Evolutionary conservation across 805 yeast genomes (phyloP), one percentile per base, ranked within the genome.

Genomic region (Myxozyma neotropica): DNA sequence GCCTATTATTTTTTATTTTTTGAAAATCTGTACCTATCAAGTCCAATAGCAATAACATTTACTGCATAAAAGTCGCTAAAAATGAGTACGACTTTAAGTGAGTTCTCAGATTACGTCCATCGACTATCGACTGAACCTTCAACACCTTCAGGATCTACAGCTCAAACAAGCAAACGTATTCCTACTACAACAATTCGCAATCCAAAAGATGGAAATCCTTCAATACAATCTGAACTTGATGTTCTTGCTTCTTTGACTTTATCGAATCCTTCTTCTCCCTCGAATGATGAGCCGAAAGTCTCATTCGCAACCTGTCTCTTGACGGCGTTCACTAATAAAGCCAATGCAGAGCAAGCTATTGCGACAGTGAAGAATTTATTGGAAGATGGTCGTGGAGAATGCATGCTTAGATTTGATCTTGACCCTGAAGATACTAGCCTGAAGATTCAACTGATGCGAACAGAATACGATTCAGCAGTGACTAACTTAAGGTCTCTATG

Each of bases 21-120:
- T 29, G 6, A 29, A 29, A 6, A 29, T 7, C 33, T 29, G 10
- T 29, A 29, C 33, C 33, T 29, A 7, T 17, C 21, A 38, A 4
- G 13, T 38, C 42, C 6, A 38, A 38, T 38, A 38, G n/a, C 6
- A 17, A 38, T 19, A n/a, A 33, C 10, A 29, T 26, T 31, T 46
- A 27, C 19, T 13, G 33, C 21, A 29, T 46, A 6, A 6, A 27
- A 4, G 33, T 35, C 33, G 33, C 2, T 8, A 5, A 42, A 7
- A 15, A 51, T 24, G 19, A 61, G 61, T 60, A 53, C 65, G 43
- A 55, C 64, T 7, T 38, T 61, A 5, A 50, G 50, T 38, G 65
- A 61, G 36, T 61, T 61, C 52, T 67, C 65, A 21, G 60, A 56
- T 21, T 59, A 60, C 46, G 65, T 60, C 12, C 62, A 61, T 35